Evolutionary conservation across 2,329 filamentous ascomycete species (phyloP).

Genomic region (Neonectria coccinea): DNA sequence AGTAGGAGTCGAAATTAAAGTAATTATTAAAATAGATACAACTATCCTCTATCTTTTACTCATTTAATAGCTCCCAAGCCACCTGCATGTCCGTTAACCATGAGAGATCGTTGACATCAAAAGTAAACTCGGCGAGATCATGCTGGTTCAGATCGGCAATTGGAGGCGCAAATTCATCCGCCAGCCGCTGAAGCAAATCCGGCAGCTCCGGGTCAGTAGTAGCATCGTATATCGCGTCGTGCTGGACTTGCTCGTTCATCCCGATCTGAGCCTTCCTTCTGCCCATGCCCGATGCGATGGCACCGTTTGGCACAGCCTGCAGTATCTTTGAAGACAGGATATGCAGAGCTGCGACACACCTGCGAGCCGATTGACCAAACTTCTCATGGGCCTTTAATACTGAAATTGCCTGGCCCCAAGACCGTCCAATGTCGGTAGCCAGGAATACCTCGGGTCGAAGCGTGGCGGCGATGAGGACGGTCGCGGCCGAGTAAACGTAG

Average conservation of each 20-base stretch:
- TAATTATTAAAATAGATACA: conserved; percentile 7
- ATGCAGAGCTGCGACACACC: conserved; percentile 50
- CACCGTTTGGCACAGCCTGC: conserved; percentile 33
- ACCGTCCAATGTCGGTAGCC: conserved; percentile 40
- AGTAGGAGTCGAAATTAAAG: conserved; percentile 33
- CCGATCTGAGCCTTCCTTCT: background rate
- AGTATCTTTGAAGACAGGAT: conserved; percentile 51
- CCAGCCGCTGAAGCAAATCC: conserved; percentile 34
- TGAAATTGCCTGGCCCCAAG: conserved; percentile 50
- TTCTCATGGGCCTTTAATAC: conserved; percentile 50
- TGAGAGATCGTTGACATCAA: conserved; percentile 49
- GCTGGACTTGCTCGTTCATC: background rate
- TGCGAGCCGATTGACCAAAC: conserved; percentile 49
- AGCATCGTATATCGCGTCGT: background rate
- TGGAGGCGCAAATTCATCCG: conserved; percentile 39
- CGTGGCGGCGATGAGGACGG: conserved; percentile 51
- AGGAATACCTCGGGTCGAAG: conserved; percentile 50
- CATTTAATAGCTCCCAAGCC: conserved; percentile 47
- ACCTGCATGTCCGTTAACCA: conserved; percentile 51
- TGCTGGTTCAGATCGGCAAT: conserved; percentile 38
- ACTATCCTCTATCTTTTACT: conserved; percentile 10
- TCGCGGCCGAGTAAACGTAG: conserved; percentile 53
- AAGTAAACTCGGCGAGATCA: conserved; percentile 45
- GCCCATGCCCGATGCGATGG: background rate
- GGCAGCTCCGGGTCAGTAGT: conserved; percentile 15